These are phyloP conservation scores for Barnettozyma hawaiiensis DNA, from an alignment of 1,139 yeast species.

Conservation along the genomic window DNA sequence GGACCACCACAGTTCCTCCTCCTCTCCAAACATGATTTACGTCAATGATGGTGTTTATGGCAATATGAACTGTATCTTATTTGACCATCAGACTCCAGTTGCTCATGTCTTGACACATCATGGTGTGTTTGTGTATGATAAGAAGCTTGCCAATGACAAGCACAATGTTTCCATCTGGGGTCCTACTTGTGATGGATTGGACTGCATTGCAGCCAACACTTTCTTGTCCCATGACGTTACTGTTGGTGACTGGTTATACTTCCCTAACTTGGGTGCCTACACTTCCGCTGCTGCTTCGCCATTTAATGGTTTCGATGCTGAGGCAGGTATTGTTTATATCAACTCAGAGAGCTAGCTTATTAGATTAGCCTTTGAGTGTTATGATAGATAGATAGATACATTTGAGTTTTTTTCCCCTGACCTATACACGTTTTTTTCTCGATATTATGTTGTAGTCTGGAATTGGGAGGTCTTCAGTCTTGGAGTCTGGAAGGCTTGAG, in stretches of 20 bases:
- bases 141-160: conserved; percentile 19
- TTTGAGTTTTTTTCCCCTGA: conserved; percentile 4
- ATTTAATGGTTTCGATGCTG: conserved; percentile 77
- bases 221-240: conserved; percentile 53
- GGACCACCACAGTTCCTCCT: conserved; percentile 26
- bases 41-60: conserved; percentile 96
- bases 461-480: too few species aligned
- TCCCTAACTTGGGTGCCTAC: conserved; percentile 86
- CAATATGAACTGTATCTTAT: conserved; percentile 86
- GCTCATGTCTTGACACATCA: conserved; percentile 60
- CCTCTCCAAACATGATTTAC: conserved; percentile 48
- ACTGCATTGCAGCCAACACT: conserved; percentile 60
- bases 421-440: not conserved
- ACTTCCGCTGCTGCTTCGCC: conserved; percentile 85
- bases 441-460: not conserved
- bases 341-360: conserved; percentile 43
- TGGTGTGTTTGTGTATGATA: conserved; percentile 43
- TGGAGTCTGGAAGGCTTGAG: too few species aligned
- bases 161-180: conserved; percentile 82
- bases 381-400: not conserved
- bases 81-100: conserved; percentile 81
- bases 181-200: conserved; percentile 96
- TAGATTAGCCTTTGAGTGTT: conserved; percentile 2
- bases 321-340: conserved; percentile 58
- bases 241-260: conserved; percentile 92